phyloP scores from a whole-genome alignment of 495 filamentous ascomycete genomes.

The Neurospora tetraspora region DNA sequence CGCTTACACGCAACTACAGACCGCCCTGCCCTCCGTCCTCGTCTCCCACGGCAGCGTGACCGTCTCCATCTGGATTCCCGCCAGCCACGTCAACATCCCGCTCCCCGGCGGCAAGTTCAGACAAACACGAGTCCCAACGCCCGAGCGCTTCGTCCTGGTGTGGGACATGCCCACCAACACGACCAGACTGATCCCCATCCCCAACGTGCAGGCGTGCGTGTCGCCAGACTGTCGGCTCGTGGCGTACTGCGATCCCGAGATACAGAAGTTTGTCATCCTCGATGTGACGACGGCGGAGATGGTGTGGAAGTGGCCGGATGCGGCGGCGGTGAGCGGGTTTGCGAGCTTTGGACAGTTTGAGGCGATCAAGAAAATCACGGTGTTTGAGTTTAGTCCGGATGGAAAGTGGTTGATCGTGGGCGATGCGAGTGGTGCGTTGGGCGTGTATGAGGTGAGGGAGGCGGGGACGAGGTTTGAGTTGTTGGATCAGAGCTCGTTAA shows the following conservation, averaged over 20 bases:
- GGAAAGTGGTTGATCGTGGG: conserved; percentile 17
- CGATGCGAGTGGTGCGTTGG: conserved; percentile 13
- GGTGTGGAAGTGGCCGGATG: conserved; percentile 20
- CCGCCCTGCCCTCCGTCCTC: conserved; percentile 15
- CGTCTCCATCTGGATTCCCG: conserved; percentile 23
- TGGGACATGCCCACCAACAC: conserved; percentile 18
- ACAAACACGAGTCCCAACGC: conserved; percentile 1
- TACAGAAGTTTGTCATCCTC: conserved; percentile 11
- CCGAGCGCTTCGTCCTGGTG: conserved; percentile 15
- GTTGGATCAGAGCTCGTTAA: not conserved
- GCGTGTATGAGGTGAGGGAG: conserved; percentile 16
- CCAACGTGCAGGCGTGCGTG: conserved; percentile 18
- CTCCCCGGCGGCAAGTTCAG: conserved; percentile 10
- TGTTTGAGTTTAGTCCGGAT: conserved; percentile 22
- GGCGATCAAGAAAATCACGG: conserved; percentile 12
- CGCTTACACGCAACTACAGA: conserved; percentile 15
- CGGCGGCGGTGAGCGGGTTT: conserved; percentile 1
- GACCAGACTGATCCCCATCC: conserved; percentile 18
- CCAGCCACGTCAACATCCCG: conserved; percentile 13
- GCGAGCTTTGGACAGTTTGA: conserved; percentile 17
- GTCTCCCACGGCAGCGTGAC: conserved; percentile 11
- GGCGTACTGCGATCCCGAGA: conserved; percentile 16
- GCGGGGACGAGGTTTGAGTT: conserved; percentile 9
- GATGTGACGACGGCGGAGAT: conserved; percentile 12
- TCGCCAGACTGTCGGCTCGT: conserved; percentile 18